A percentile compares a stretch with the other conserved stretches of the same genome.
Evolutionary conservation across 345 rosid genomes (phyloP).

Genomic region (Bruguiera parviflora): DNA sequence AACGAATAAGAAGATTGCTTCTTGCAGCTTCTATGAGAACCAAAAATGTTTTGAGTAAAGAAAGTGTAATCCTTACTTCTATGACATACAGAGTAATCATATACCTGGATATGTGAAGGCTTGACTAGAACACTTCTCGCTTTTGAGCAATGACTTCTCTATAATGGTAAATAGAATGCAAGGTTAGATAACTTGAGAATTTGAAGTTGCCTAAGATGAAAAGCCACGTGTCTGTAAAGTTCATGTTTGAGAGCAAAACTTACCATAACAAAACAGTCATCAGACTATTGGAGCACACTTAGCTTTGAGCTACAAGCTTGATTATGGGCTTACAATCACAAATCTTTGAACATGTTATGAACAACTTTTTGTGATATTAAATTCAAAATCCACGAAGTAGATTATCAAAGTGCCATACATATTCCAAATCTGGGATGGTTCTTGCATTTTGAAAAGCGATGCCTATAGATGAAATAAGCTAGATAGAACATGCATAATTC

Average conservation of each 20-base stretch:
- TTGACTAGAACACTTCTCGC: conserved; percentile 31
- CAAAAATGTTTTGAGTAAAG: conserved; percentile 2
- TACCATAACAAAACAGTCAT: not conserved
- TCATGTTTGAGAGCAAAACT: not conserved
- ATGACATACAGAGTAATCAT: not conserved
- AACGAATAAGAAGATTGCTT: conserved; percentile 16
- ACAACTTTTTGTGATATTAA: not conserved
- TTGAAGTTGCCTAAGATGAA: not conserved
- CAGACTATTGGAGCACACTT: not conserved
- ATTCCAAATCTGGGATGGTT: not conserved
- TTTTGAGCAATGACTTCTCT: conserved; percentile 33
- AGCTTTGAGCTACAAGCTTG: not conserved
- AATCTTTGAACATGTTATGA: not conserved
- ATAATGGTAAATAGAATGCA: conserved; percentile 16
- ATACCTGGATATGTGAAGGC: conserved; percentile 48
- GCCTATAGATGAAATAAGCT: not conserved
- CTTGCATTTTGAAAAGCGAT: too few relatives aligned
- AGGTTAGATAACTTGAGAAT: conserved; percentile 10
- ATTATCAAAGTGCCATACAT: not conserved
- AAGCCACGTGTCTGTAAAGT: not conserved
- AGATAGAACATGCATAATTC: conserved; percentile 2
- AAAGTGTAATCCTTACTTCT: not conserved
- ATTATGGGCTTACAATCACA: not conserved
- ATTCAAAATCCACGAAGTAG: not conserved
- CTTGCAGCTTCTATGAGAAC: conserved; percentile 1